Conservation (phyloP, 2,329 filamentous ascomycete species). For the Lecanicillium sp. region DNA sequence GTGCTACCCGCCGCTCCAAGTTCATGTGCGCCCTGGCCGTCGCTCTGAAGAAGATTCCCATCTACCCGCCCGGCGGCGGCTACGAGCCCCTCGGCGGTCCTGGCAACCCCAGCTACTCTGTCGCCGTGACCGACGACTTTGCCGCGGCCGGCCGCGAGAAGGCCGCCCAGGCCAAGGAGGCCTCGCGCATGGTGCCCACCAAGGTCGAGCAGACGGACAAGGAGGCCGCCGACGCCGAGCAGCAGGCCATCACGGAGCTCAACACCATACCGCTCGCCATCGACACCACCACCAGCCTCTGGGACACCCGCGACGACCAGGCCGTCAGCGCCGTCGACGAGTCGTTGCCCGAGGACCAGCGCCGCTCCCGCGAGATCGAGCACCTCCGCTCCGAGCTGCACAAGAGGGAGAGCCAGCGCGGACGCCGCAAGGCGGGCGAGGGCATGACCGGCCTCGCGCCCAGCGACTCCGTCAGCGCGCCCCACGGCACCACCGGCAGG, state of each 20-base stretch:
- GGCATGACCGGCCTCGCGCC: constrained; percentile 30
- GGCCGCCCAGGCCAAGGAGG: constrained; percentile 51
- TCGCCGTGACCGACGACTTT: constrained; percentile 63
- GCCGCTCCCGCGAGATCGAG: constrained; percentile 34
- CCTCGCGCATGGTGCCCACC: constrained; percentile 56
- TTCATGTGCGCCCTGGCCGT: constrained; percentile 92
- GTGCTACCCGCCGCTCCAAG: constrained; percentile 77
- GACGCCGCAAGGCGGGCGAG: constrained; percentile 45
- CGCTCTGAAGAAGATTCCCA: constrained; percentile 80
- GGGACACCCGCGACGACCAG: constrained; percentile 24
- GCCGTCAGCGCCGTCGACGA: constrained; percentile 21
- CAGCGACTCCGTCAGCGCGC: constrained; percentile 21
- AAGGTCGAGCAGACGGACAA: constrained; percentile 23
- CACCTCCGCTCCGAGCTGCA: constrained; percentile 30
- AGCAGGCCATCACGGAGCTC: constrained; percentile 39
- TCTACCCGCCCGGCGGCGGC: constrained; percentile 73
- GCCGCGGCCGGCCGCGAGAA: constrained; percentile 59
- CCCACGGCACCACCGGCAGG: constrained; percentile 24
- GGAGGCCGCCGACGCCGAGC: constrained; percentile 31
- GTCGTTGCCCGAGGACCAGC: constrained; percentile 21
- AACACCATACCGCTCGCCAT: constrained; percentile 32
- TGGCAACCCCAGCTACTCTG: constrained; percentile 74
- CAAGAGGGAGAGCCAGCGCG: constrained; percentile 41
- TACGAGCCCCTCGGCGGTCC: constrained; percentile 55
- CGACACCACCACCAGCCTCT: constrained; percentile 16